A percentile compares a stretch with the other conserved stretches of the same genome.
Conservation (phyloP, 352 stramenopile genomes). For the Globisporangium lucens region DNA sequence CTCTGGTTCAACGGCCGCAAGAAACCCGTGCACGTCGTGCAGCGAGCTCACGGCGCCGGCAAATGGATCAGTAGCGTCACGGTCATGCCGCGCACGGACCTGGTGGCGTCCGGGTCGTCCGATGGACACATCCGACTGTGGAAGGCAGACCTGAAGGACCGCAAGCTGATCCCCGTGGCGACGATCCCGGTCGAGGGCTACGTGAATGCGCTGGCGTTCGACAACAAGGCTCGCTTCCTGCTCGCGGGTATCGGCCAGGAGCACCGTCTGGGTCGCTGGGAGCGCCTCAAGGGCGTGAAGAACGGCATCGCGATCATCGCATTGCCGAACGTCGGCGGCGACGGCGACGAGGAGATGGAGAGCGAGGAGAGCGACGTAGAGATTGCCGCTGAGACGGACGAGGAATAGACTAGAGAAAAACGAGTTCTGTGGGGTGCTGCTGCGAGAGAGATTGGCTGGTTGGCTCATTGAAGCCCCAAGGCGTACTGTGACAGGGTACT, state of each 20-base stretch:
- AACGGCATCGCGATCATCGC: constrained; percentile 91
- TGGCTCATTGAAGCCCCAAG: not conserved
- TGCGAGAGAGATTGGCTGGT: not conserved
- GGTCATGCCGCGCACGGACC: constrained; percentile 87
- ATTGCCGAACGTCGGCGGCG: constrained; percentile 59
- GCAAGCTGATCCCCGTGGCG: constrained; percentile 61
- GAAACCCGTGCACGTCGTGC: constrained; percentile 85
- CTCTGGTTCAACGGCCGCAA: constrained; percentile 94
- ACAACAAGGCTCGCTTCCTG: constrained; percentile 83
- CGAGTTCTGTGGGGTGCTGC: not conserved
- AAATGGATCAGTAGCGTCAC: constrained; percentile 90
- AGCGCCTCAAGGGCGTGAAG: constrained; percentile 80
- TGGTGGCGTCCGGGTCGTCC: constrained; percentile 88
- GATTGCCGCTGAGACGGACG: constrained; percentile 14
- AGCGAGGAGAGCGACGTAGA: constrained; percentile 31
- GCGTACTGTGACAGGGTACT: not conserved
- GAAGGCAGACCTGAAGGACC: constrained; percentile 75
- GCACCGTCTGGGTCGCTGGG: constrained; percentile 91
- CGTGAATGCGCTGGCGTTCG: constrained; percentile 74
- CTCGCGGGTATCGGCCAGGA: constrained; percentile 90
- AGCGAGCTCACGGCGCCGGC: constrained; percentile 80
- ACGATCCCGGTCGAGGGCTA: constrained; percentile 72
- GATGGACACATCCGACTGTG: constrained; percentile 92
- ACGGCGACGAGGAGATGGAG: constrained; percentile 18
- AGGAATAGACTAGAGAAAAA: constrained; percentile 22